Conservation (phyloP, 1,139 yeast genomes). For the Suhomyces kunorum region DNA sequence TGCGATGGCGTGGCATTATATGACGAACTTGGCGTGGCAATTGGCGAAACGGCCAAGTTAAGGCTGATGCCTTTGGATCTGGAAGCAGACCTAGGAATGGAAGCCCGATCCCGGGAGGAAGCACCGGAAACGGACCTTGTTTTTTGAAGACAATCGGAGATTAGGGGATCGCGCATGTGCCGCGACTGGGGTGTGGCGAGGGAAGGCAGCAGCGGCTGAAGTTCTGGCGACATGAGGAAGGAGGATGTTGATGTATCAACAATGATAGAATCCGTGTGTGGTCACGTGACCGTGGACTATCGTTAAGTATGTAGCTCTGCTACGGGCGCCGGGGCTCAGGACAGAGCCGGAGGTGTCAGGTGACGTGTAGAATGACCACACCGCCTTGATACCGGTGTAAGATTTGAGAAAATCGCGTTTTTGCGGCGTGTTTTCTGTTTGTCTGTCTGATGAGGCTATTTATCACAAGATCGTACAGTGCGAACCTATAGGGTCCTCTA, state of each 20-base stretch:
- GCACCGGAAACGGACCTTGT: constrained; percentile 2
- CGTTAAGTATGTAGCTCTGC: too few relatives aligned
- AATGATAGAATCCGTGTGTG: background rate
- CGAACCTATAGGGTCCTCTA: too few relatives aligned
- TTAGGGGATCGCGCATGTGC: constrained; percentile 1
- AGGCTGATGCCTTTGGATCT: constrained; percentile 34
- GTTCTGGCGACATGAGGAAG: background rate
- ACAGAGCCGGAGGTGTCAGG: too few relatives aligned
- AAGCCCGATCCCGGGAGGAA: background rate
- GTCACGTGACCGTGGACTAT: constrained; percentile 1
- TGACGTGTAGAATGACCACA: too few relatives aligned
- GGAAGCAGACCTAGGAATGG: constrained; percentile 14
- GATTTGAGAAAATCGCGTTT: too few relatives aligned
- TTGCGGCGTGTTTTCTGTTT: too few relatives aligned
- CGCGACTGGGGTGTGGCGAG: constrained; percentile 7
- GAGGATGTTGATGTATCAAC: background rate
- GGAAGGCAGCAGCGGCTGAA: background rate
- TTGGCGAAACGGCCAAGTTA: constrained; percentile 37
- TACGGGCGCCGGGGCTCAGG: too few relatives aligned
- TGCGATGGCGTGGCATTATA: background rate
- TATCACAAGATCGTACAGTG: too few relatives aligned
- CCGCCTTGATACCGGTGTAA: too few relatives aligned
- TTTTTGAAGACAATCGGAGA: background rate
- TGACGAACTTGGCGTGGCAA: constrained; percentile 6
- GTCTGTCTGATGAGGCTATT: too few relatives aligned